A percentile compares a stretch with the other conserved stretches of the same genome.
These are phyloP conservation scores for Cladosporium halotolerans DNA, from an alignment of 2,329 filamentous ascomycete genomes.

Conservation along the genomic window DNA sequence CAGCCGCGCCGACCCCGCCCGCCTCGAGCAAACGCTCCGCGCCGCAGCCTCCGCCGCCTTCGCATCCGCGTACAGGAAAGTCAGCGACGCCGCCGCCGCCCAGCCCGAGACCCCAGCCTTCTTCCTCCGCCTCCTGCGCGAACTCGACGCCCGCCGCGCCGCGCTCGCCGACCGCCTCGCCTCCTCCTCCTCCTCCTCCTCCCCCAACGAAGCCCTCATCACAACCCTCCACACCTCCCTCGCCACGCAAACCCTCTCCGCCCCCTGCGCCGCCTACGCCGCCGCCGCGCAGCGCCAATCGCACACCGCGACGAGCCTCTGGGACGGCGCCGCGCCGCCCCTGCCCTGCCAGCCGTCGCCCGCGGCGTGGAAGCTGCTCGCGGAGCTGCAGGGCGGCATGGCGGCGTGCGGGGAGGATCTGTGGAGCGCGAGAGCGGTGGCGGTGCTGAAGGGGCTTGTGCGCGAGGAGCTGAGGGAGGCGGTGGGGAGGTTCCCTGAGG, in stretches of 20 bases:
- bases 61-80: slow-evolving; percentile 13
- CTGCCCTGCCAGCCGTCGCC: slow-evolving; percentile 76
- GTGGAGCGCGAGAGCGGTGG: slow-evolving; percentile 68
- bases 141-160: slow-evolving; percentile 63
- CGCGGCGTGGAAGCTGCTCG: slow-evolving; percentile 64
- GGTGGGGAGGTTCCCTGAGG: slow-evolving; percentile 25
- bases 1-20: slow-evolving; percentile 64
- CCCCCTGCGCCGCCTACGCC: slow-evolving; percentile 45
- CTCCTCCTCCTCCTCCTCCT: slow-evolving; percentile 10
- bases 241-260: neutral
- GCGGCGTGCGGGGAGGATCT: slow-evolving; percentile 65
- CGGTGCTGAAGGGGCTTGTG: slow-evolving; percentile 55
- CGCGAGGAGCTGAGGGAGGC: slow-evolving; percentile 45
- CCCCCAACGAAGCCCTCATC: neutral
- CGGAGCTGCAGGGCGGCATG: slow-evolving; percentile 62
- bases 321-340: slow-evolving; percentile 66
- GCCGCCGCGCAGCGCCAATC: slow-evolving; percentile 51
- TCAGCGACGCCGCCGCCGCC: slow-evolving; percentile 8
- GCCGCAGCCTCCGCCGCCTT: slow-evolving; percentile 15
- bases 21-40: slow-evolving; percentile 39
- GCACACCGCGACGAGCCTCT: slow-evolving; percentile 57
- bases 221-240: neutral
- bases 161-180: slow-evolving; percentile 14
- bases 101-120: slow-evolving; percentile 38
- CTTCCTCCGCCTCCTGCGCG: slow-evolving; percentile 65